These are phyloP conservation scores for Tricholoma hemisulphureum DNA, from an alignment of 768 basidiomycete genomes.

Conservation along the genomic window DNA sequence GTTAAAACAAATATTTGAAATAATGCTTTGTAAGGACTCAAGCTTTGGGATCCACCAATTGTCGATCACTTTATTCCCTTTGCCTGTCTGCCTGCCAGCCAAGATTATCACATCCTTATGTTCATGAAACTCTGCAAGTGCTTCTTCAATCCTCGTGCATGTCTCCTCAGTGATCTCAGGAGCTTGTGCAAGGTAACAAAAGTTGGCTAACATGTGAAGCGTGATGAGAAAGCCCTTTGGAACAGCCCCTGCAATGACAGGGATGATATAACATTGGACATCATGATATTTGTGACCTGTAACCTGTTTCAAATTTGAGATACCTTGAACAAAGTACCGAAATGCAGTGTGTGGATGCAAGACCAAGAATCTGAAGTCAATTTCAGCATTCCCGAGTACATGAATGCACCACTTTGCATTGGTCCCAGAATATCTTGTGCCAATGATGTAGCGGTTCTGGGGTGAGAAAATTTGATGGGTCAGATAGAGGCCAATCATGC, in stretches of 20 bases:
- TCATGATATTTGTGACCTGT: constrained; percentile 27
- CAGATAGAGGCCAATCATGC: no score
- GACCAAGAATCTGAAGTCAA: no score
- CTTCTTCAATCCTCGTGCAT: constrained; percentile 14
- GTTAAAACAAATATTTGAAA: constrained; percentile 23
- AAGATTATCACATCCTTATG: constrained; percentile 35
- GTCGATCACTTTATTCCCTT: constrained; percentile 20
- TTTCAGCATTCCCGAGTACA: no score
- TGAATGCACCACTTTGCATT: no score
- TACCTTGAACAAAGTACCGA: no score
- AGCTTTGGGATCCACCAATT: constrained; percentile 45
- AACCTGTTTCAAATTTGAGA: no score
- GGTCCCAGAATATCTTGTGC: no score
- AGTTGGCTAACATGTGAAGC: constrained; percentile 20
- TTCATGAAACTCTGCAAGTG: constrained; percentile 30
- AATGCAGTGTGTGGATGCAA: no score
- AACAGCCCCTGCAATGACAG: constrained; percentile 12
- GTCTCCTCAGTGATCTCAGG: constrained; percentile 21
- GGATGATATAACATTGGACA: constrained; percentile 28
- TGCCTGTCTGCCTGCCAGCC: constrained; percentile 24
- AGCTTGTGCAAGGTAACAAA: constrained; percentile 28
- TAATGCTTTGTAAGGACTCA: constrained; percentile 35
- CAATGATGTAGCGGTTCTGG: no score
- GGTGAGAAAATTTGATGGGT: no score
- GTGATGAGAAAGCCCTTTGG: constrained; percentile 7